phyloP scores from a whole-genome alignment of 208 protist species.

The Trypanosoma rangeli region DNA sequence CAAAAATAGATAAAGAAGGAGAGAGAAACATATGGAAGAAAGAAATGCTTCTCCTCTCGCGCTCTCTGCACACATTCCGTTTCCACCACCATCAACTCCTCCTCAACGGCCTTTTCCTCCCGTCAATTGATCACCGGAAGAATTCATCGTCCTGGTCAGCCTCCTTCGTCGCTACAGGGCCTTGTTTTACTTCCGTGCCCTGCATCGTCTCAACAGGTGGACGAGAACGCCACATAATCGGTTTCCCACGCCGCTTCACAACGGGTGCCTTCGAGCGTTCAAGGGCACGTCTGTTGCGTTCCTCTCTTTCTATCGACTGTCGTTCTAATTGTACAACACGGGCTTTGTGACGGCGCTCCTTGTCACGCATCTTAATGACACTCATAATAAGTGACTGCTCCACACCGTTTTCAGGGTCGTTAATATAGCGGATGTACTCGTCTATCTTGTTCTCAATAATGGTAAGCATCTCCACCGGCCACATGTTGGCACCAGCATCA shows the following conservation, averaged over 20 bases:
- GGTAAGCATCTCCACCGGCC: slow-evolving; percentile 89
- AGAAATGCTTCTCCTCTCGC: not conserved
- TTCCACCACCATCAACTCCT: not conserved
- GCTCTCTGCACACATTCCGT: not conserved
- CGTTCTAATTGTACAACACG: slow-evolving; percentile 74
- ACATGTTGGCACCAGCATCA: slow-evolving; percentile 68
- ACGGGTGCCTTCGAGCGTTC: slow-evolving; percentile 85
- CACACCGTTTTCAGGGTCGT: slow-evolving; percentile 57
- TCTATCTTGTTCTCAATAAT: slow-evolving; percentile 93
- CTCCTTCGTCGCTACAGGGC: slow-evolving; percentile 28
- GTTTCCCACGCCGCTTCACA: slow-evolving; percentile 70
- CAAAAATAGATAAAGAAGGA: slow-evolving; percentile 11
- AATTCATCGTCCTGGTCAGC: slow-evolving; percentile 38
- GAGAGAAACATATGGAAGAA: not conserved
- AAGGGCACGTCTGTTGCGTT: slow-evolving; percentile 63
- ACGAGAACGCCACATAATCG: slow-evolving; percentile 82
- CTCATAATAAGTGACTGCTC: slow-evolving; percentile 65
- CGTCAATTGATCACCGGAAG: slow-evolving; percentile 14
- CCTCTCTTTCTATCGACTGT: slow-evolving; percentile 74
- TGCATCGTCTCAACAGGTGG: slow-evolving; percentile 34
- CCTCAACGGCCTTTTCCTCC: not conserved
- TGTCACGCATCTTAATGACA: slow-evolving; percentile 85
- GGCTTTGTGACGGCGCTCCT: slow-evolving; percentile 76
- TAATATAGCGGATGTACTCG: slow-evolving; percentile 83
- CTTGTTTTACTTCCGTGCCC: slow-evolving; percentile 35